These are phyloP conservation scores for Calonectria multiphialidica DNA, from an alignment of 2,329 filamentous ascomycete species.

Conservation along the genomic window DNA sequence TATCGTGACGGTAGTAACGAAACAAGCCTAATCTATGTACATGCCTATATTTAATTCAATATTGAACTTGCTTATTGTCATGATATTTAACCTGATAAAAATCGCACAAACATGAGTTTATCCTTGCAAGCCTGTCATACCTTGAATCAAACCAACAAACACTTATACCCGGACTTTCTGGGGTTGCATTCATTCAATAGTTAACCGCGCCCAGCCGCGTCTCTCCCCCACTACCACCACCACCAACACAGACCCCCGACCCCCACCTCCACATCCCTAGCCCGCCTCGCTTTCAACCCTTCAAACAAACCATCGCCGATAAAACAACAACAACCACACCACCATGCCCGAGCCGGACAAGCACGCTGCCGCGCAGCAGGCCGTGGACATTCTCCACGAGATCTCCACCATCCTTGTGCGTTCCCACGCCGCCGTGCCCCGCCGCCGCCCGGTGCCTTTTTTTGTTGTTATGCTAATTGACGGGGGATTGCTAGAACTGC, in stretches of 20 bases:
- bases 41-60: too few relatives aligned
- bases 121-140: neutral
- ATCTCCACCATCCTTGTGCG: slow-evolving; percentile 90
- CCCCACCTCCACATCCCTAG: slow-evolving; percentile 34
- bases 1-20: neutral
- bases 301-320: slow-evolving; percentile 6
- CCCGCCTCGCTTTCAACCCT: neutral
- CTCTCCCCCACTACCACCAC: slow-evolving; percentile 30
- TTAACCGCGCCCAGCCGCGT: slow-evolving; percentile 33
- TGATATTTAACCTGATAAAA: too few relatives aligned
- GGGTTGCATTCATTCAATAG: neutral
- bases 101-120: too few relatives aligned
- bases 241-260: slow-evolving; percentile 22
- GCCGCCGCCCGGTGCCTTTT: neutral
- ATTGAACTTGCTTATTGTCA: too few relatives aligned
- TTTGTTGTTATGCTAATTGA: slow-evolving; percentile 3
- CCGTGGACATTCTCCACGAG: slow-evolving; percentile 85
- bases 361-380: slow-evolving; percentile 82
- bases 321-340: slow-evolving; percentile 33
- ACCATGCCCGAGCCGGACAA: slow-evolving; percentile 70
- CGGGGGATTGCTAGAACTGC: slow-evolving; percentile 78
- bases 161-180: too few relatives aligned
- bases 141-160: neutral
- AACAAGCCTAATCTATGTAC: too few relatives aligned
- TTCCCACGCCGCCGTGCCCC: slow-evolving; percentile 20